Base-by-base conservation (phyloP, 2,329 filamentous ascomycete species). In the Colletotrichum australisinense region DNA sequence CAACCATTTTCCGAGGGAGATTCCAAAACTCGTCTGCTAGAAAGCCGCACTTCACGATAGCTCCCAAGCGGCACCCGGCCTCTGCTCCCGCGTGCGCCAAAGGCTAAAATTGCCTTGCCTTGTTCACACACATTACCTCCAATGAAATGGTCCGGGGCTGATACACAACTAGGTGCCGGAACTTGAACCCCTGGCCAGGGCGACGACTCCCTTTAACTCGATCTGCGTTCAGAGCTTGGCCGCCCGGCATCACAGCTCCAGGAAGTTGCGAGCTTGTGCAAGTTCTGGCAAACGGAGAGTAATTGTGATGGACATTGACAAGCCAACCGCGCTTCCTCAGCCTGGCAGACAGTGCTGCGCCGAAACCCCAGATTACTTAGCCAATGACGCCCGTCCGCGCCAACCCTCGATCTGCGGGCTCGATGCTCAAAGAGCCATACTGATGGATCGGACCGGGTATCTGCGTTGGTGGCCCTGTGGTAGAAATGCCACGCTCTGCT, bases 181-280 rank as follows among this genome's bases (percentile, higher is more conserved):
- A 35, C 55, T 70, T 46, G 35, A 70, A 62, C 35, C 71, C 60
- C 60, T 73, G 71, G 67, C 49, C 60, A 66, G 30, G 24, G 67
- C 60, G 38, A 24, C 42, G 53, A 63, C 69, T 24, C 46, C 24
- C 42, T 32, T 46, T 2, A 46, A 35, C 24, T 62, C 70, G 70
- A 73, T 73, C 60, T 60, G 46, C 62, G 49, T 42, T 59, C 26
- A 62, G 35, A 38, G 49, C 35, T 71, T 52, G 46, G 49, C 22
- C 14, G 49, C 35, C 46, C 46, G 42, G 28, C 46, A 73, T 73
- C 71, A 70, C 32, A 57, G 49, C 67, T 65, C 32, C 49, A 52
- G 42, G 16, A 24, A 52, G 22, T 24, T 22, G 32, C 16, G 19
- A n/a, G 35, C 52, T 57, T 35, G 28, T 12, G 19, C 14, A 28